Evolutionary conservation across 176 grass and related monocot species (phyloP), one percentile per base, ranked within the genome.

Genomic region (Elaeis guineensis): DNA sequence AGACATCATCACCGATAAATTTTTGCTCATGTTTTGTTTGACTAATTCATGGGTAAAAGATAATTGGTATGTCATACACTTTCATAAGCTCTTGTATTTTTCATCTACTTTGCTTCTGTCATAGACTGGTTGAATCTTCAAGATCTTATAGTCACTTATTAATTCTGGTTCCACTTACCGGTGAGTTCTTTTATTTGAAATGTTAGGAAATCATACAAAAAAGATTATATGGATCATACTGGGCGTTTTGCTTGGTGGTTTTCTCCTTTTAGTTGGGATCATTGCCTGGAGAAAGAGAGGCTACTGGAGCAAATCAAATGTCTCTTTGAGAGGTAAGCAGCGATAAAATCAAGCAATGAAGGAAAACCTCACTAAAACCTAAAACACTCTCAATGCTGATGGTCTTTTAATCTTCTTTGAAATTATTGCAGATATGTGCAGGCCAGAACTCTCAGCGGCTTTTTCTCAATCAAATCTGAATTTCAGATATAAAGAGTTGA

Each of bases 401-500:
- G 35, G 9, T 44, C 35, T 44, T 11, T 44, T 44, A 44, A 44
- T 44, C 50, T 44, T 14, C 6, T 17, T 59, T 71, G 72, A 6
- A 9, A 69, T 23, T n/a, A 65, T 19, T 49, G 63, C 71, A 94
- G 84, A 85, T 68, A 72, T 76, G 48, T 85, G 82, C 19, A 70
- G 67, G 26, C 70, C 58, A 64, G 84, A 63, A 49, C 44, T 85
- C 52, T 51, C 84, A 30, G 49, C 69, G 16, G 77, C 77, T 61
- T 88, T 94, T 48, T 53, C 78, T 51, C 64, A 89, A 30, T 94
- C 89, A 6, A 94, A 71, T 77, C 50, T 94, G 55, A 94, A 63
- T 77, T 94, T 89, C 51, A 85, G 81, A 69, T 94, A 94, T 51
- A 78, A 70, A 62, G 89, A 89, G 29, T 16, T 94, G 74, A 79